Conservation (phyloP, 192 early-diverging fungal genomes). For the Podila minutissima region DNA sequence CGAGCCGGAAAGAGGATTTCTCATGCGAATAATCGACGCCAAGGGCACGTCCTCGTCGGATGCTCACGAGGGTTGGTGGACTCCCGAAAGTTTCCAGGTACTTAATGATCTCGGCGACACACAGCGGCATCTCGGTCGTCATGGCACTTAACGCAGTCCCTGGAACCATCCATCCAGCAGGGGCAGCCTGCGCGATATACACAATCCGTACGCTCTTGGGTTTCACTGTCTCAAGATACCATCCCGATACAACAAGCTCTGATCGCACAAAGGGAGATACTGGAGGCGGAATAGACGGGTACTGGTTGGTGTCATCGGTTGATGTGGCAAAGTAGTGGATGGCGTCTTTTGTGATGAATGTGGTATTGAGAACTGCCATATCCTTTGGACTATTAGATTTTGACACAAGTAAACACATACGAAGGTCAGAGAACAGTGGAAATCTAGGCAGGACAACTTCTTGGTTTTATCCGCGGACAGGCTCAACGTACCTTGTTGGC, state of each 20-base stretch:
- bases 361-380: slow-evolving; percentile 50
- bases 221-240: slow-evolving; percentile 35
- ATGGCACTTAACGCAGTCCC: slow-evolving; percentile 37
- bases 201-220: slow-evolving; percentile 46
- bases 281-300: slow-evolving; percentile 40
- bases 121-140: slow-evolving; percentile 46
- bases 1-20: slow-evolving; percentile 33
- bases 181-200: slow-evolving; percentile 47
- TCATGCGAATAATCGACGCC: slow-evolving; percentile 37
- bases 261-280: slow-evolving; percentile 46
- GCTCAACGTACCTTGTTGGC: slow-evolving; percentile 51
- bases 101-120: slow-evolving; percentile 44
- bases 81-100: slow-evolving; percentile 39
- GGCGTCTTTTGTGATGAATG: slow-evolving; percentile 41
- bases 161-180: slow-evolving; percentile 55
- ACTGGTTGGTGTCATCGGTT: slow-evolving; percentile 33
- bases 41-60: slow-evolving; percentile 39
- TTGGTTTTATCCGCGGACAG: no score
- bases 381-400: slow-evolving; percentile 37
- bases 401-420: no score
- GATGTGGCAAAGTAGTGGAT: slow-evolving; percentile 51
- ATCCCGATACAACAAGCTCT: slow-evolving; percentile 39
- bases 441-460: background rate
- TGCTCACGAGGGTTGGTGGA: slow-evolving; percentile 46
- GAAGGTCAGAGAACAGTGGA: no score